Conservation (phyloP, 2,329 filamentous ascomycete genomes). For the Zymoseptoria ardabiliae region DNA sequence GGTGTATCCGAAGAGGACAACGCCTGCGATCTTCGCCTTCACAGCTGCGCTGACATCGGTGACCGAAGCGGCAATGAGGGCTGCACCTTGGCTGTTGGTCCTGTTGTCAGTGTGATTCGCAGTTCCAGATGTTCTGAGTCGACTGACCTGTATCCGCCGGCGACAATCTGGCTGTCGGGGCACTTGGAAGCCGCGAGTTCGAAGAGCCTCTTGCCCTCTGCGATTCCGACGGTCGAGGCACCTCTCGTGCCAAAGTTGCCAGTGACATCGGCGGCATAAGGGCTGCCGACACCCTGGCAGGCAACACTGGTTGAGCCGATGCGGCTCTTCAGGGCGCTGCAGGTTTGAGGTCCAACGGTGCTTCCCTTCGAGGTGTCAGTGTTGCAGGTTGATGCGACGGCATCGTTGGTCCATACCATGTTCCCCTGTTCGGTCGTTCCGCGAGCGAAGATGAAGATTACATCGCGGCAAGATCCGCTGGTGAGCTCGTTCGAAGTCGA, state of each 20-base stretch:
- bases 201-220: slow-evolving; percentile 20
- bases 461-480: slow-evolving; percentile 35
- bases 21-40: slow-evolving; percentile 29
- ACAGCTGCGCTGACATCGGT: slow-evolving; percentile 22
- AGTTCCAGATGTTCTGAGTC: background rate
- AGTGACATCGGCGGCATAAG: slow-evolving; percentile 16
- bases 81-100: slow-evolving; percentile 31
- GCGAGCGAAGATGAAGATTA: slow-evolving; percentile 52
- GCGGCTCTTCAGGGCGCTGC: slow-evolving; percentile 18
- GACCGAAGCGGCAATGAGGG: slow-evolving; percentile 32
- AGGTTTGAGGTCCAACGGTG: slow-evolving; percentile 21
- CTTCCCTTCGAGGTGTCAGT: slow-evolving; percentile 10
- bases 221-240: slow-evolving; percentile 16
- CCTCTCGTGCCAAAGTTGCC: slow-evolving; percentile 19
- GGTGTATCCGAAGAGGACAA: slow-evolving; percentile 37
- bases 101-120: background rate
- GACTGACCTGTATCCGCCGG: slow-evolving; percentile 21
- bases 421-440: slow-evolving; percentile 50
- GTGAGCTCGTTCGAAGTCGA: slow-evolving; percentile 18
- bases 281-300: slow-evolving; percentile 24
- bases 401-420: slow-evolving; percentile 31
- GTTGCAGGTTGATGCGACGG: background rate
- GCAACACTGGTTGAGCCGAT: slow-evolving; percentile 16
- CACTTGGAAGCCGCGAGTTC: slow-evolving; percentile 21
- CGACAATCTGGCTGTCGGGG: slow-evolving; percentile 22